Percentiles rank a stretch among this genome's conserved stretches.
phyloP scores from a whole-genome alignment of 1,284 basidiomycete genomes.

The Phylloboletellus chloephorus region DNA sequence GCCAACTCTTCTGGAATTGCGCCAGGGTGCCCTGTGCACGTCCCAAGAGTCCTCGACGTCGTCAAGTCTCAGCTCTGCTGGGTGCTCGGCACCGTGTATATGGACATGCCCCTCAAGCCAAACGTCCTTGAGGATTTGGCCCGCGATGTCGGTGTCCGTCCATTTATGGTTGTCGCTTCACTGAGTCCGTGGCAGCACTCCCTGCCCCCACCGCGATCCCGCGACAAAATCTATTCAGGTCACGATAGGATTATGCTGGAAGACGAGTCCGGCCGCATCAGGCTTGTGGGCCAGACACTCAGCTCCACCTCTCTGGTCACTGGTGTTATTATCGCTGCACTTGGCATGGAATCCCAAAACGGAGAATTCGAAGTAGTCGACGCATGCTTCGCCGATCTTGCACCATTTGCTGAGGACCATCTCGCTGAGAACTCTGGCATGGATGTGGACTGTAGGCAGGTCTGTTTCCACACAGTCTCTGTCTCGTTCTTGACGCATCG shows the following conservation, averaged over 20 bases:
- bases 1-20: conserved; percentile 10
- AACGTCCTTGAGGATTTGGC: conserved; percentile 95
- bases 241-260: conserved; percentile 87
- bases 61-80: conserved; percentile 82
- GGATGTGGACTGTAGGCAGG: conserved; percentile 44
- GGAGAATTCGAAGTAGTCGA: conserved; percentile 97
- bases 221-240: conserved; percentile 68
- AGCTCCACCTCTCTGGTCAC: conserved; percentile 67
- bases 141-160: conserved; percentile 65
- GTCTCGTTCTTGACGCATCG: conserved; percentile 12
- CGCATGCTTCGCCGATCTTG: conserved; percentile 78
- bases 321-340: conserved; percentile 83
- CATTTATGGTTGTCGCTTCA: conserved; percentile 1
- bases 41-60: conserved; percentile 87
- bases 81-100: conserved; percentile 92
- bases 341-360: conserved; percentile 83
- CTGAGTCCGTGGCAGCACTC: conserved; percentile 58
- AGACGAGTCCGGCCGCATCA: conserved; percentile 91
- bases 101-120: conserved; percentile 97
- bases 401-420: conserved; percentile 40
- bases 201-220: conserved; percentile 76
- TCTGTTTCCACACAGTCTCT: conserved; percentile 6
- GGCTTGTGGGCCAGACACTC: conserved; percentile 73
- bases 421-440: conserved; percentile 37
- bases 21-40: conserved; percentile 65